Evolutionary conservation across 1,284 basidiomycete genomes (phyloP), one percentile per base, ranked within the genome.

Genomic region (Gymnopus androsaceus): DNA sequence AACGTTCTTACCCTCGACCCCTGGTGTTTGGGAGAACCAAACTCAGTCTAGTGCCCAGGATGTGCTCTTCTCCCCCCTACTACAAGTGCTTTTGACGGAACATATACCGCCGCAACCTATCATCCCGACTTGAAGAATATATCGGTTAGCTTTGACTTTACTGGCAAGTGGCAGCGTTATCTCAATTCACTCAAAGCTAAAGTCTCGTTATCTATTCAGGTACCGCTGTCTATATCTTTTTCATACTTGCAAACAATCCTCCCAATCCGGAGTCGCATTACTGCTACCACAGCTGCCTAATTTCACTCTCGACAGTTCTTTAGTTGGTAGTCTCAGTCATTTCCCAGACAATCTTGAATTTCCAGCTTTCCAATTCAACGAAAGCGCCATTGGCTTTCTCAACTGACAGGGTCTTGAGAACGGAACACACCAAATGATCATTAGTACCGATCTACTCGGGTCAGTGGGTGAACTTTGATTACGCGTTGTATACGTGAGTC

Each of bases 21-120:
- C 14, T 4, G 55, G 55, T 31, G 55, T 57, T 31, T 57, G 55
- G 55, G 49, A 57, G 25, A 66, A 88, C 87, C 45, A 88, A 75
- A 77, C 88, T 87, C 42, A 76, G 81, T 75, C 84, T 3, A 3
- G n/a, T 42, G 2, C n/a, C 4, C 25, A 42, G 37, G n/a, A 23
- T 57, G 55, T 53, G 55, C 55, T 9, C 51, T 57, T 21, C 9
- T 12, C n/a, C 55, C 55, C 25, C 9, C 28, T n/a, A 52, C 8
- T 31, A 40, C 49, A 3, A 30, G 27, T 14, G 55, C 55, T 21
- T 57, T 57, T 25, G 25, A 40, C 19, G 50, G 44, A 31, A 57
- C 55, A 0, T 57, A 51, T 41, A 57, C 55, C 1, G 55, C 55
- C 9, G 50, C 55, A 23, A 57, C 55, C 17, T 57, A 57, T 48